Conservation (phyloP, 2,329 filamentous ascomycete species). For the Atkinsonella hypoxylon region DNA sequence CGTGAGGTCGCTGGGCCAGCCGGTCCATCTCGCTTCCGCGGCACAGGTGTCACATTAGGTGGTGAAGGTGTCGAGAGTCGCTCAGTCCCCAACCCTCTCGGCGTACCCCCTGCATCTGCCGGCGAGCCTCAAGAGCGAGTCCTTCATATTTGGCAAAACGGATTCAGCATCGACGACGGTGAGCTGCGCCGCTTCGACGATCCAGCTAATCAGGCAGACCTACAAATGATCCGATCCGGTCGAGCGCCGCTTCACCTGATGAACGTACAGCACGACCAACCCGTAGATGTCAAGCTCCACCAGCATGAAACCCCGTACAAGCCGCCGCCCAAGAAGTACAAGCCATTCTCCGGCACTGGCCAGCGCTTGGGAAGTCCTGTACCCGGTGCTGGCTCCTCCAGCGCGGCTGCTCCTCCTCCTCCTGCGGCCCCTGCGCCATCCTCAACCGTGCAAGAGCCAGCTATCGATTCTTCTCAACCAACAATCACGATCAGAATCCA, state of each 20-base stretch:
- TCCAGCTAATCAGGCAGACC: constrained; percentile 57
- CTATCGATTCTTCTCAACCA: constrained; percentile 54
- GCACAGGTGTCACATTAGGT: constrained; percentile 63
- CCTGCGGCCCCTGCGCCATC: constrained; percentile 22
- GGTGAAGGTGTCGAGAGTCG: constrained; percentile 65
- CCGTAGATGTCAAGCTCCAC: constrained; percentile 67
- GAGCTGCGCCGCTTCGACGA: constrained; percentile 69
- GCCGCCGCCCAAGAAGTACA: constrained; percentile 61
- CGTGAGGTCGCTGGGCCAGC: constrained; percentile 36
- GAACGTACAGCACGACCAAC: constrained; percentile 62
- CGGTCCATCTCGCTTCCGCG: constrained; percentile 48
- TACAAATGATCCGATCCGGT: constrained; percentile 65
- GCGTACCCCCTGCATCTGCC: constrained; percentile 16
- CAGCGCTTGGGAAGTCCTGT: constrained; percentile 68
- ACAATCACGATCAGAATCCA: constrained; percentile 63
- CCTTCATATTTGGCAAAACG: constrained; percentile 72
- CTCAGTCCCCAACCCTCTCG: constrained; percentile 49
- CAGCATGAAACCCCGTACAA: constrained; percentile 63
- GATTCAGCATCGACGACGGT: constrained; percentile 77
- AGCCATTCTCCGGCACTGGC: constrained; percentile 60
- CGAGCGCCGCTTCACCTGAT: constrained; percentile 68
- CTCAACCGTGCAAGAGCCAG: constrained; percentile 19
- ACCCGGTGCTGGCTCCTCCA: constrained; percentile 38
- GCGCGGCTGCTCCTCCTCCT: constrained; percentile 16
- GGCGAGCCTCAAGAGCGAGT: constrained; percentile 49